These are phyloP conservation scores for Hypsizygus marmoreus DNA, from an alignment of 768 basidiomycete species.

Conservation along the genomic window DNA sequence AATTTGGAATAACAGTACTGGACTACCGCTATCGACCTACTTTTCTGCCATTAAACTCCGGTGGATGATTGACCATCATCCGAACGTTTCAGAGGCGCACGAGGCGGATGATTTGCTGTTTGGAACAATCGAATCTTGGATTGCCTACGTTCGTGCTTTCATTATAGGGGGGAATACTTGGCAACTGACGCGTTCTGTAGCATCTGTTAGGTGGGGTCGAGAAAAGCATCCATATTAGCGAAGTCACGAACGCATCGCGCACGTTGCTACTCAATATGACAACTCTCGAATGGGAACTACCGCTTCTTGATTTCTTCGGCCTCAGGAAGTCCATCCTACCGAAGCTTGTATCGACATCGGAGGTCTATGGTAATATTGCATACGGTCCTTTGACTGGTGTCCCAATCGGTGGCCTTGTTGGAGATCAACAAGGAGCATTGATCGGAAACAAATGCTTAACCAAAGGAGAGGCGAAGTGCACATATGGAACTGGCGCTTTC, in stretches of 20 bases:
- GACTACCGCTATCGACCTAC: slow-evolving; percentile 94
- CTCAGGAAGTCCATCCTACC: slow-evolving; percentile 80
- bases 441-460: slow-evolving; percentile 94
- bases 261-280: slow-evolving; percentile 88
- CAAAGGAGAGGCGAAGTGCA: slow-evolving; percentile 96
- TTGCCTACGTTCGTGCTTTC: slow-evolving; percentile 83
- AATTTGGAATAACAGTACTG: slow-evolving; percentile 60
- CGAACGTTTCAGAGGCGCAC: slow-evolving; percentile 76
- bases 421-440: slow-evolving; percentile 98
- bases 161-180: no score
- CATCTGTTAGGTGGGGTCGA: slow-evolving; percentile 81
- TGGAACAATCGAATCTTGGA: slow-evolving; percentile 97
- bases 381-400: slow-evolving; percentile 70
- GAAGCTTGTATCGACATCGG: slow-evolving; percentile 85
- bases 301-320: slow-evolving; percentile 85
- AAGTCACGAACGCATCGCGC: slow-evolving; percentile 95
- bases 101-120: slow-evolving; percentile 81
- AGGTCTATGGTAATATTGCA: slow-evolving; percentile 84
- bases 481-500: slow-evolving; percentile 97
- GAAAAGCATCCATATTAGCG: slow-evolving; percentile 78
- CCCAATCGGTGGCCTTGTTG: slow-evolving; percentile 89
- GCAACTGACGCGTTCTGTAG: no score
- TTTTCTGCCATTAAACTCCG: slow-evolving; percentile 96
- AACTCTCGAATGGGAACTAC: slow-evolving; percentile 81
- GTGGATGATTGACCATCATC: slow-evolving; percentile 93